Evolutionary conservation across 2,329 filamentous ascomycete species (phyloP).

Genomic region (Didymella pomorum): DNA sequence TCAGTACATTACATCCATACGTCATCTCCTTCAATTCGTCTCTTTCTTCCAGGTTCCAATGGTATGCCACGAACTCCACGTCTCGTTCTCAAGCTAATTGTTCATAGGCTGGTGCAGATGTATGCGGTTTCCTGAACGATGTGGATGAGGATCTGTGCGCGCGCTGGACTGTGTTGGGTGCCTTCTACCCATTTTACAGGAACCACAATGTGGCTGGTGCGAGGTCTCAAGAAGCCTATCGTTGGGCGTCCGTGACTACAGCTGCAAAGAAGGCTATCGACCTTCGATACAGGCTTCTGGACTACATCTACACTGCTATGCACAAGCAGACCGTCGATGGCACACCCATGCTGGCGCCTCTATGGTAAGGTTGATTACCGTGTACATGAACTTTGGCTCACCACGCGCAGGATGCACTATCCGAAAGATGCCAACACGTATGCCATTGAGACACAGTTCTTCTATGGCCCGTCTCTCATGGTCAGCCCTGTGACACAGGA

Average conservation of each 20-base stretch:
- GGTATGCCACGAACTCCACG: conserved; percentile 27
- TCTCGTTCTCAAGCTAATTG: background rate
- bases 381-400: background rate
- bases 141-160: conserved; percentile 74
- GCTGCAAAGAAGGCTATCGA: conserved; percentile 73
- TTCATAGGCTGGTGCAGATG: conserved; percentile 61
- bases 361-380: conserved; percentile 68
- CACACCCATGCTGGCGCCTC: conserved; percentile 69
- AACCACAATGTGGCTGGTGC: conserved; percentile 74
- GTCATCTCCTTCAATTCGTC: conserved; percentile 55
- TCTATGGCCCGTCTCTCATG: conserved; percentile 65
- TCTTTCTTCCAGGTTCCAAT: conserved; percentile 58
- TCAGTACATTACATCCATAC: conserved; percentile 53
- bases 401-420: conserved; percentile 64
- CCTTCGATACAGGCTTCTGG: conserved; percentile 77
- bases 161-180: conserved; percentile 75
- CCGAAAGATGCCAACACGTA: conserved; percentile 62
- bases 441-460: conserved; percentile 63
- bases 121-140: conserved; percentile 75
- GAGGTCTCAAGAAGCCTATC: conserved; percentile 61
- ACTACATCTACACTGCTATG: conserved; percentile 79
- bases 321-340: conserved; percentile 67
- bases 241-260: conserved; percentile 68
- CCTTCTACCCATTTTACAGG: conserved; percentile 77
- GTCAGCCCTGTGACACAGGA: conserved; percentile 64